Percentiles rank a stretch among this genome's conserved stretches.
phyloP scores from a whole-genome alignment of 2,329 filamentous ascomycete genomes.

The Xylaria sp. region DNA sequence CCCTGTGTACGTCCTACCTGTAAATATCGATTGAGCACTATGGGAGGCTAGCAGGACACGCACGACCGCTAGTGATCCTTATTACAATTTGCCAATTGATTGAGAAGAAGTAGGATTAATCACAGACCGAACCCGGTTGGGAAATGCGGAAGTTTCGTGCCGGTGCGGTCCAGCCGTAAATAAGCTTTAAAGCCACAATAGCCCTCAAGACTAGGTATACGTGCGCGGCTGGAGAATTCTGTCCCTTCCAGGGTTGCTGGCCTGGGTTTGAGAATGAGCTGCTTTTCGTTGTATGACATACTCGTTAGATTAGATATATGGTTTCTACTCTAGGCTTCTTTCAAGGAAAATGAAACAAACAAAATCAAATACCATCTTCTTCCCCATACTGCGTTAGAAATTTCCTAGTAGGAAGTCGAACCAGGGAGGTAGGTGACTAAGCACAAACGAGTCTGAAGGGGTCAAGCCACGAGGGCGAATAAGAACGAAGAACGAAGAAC shows the following conservation, averaged over 20 bases:
- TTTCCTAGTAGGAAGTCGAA: not conserved
- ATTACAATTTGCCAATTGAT: not conserved
- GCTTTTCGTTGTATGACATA: too few relatives aligned
- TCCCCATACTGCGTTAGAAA: too few relatives aligned
- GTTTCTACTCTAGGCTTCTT: too few relatives aligned
- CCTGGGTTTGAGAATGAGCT: too few relatives aligned
- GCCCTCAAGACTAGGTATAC: too few relatives aligned
- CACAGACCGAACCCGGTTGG: constrained; percentile 3
- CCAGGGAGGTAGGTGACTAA: not conserved
- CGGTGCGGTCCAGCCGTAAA: constrained; percentile 6
- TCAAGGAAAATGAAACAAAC: too few relatives aligned
- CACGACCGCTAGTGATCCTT: not conserved
- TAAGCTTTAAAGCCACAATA: too few relatives aligned
- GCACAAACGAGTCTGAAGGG: not conserved
- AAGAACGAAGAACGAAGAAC: not conserved
- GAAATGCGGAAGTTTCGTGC: constrained; percentile 22
- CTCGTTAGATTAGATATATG: too few relatives aligned
- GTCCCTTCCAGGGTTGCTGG: too few relatives aligned
- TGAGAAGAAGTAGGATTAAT: not conserved
- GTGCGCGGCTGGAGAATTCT: too few relatives aligned
- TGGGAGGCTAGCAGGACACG: not conserved
- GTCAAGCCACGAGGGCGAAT: not conserved
- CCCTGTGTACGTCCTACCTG: not conserved
- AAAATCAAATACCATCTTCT: too few relatives aligned
- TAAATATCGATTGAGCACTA: not conserved